These are phyloP conservation scores for Trichosanthes truncata DNA, from an alignment of 306 rosid species.

Conservation along the genomic window DNA sequence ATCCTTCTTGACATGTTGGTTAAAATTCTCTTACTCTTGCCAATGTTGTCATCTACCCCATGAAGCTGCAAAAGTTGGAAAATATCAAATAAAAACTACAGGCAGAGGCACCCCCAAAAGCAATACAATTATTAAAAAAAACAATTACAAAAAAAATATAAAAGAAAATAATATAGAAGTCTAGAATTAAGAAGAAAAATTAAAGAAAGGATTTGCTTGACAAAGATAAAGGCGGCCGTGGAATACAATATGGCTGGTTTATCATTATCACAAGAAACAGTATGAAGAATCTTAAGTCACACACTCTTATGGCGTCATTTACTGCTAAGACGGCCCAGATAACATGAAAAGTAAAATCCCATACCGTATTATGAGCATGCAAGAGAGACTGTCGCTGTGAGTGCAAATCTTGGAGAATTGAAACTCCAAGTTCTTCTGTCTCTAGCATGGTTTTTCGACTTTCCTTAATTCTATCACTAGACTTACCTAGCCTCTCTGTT, in stretches of 20 bases:
- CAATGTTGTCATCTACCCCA: conserved; percentile 85
- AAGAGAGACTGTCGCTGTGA: conserved; percentile 87
- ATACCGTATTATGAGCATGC: conserved; percentile 72
- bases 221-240: background rate
- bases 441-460: conserved; percentile 94
- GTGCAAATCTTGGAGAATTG: conserved; percentile 91
- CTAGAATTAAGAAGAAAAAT: background rate
- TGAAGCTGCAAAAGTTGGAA: conserved; percentile 51
- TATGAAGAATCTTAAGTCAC: background rate
- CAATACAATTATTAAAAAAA: background rate
- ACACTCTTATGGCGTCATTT: no score
- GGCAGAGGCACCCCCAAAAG: background rate
- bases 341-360: background rate
- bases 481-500: conserved; percentile 68
- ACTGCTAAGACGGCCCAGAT: background rate
- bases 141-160: no score
- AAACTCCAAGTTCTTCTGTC: conserved; percentile 97
- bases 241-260: background rate
- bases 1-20: conserved; percentile 73
- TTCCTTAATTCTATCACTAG: conserved; percentile 72
- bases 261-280: background rate
- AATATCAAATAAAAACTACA: background rate
- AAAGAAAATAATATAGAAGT: background rate
- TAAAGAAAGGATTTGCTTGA: background rate
- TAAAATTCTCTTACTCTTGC: conserved; percentile 81